Conservation (phyloP, 2,329 filamentous ascomycete species). For the Trichoderma oligosporum region DNA sequence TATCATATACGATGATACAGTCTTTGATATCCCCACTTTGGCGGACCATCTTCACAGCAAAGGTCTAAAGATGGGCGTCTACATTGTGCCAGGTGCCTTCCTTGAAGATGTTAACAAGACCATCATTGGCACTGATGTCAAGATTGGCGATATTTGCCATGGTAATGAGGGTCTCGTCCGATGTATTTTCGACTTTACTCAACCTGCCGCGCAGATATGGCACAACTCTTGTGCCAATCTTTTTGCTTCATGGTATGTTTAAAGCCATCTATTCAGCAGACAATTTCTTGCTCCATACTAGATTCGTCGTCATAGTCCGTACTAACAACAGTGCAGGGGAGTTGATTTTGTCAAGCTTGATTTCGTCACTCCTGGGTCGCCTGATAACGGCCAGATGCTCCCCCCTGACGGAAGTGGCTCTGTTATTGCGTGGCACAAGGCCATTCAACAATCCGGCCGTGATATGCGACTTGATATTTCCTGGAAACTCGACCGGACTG, state of each 20-base stretch:
- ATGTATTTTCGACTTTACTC: conserved; percentile 22
- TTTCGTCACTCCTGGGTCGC: conserved; percentile 24
- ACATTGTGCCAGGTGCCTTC: conserved; percentile 24
- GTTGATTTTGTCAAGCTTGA: conserved; percentile 25
- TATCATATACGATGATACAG: conserved; percentile 21
- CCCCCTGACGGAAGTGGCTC: conserved; percentile 21
- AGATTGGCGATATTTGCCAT: conserved; percentile 22
- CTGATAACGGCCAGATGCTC: conserved; percentile 23
- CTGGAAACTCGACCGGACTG: conserved; percentile 24
- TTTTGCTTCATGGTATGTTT: conserved; percentile 23
- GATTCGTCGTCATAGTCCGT: too few species aligned
- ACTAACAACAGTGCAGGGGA: conserved; percentile 16
- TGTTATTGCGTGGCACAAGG: conserved; percentile 23
- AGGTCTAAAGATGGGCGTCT: conserved; percentile 22
- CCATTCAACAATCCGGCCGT: conserved; percentile 21
- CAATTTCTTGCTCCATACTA: too few species aligned
- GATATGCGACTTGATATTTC: conserved; percentile 24
- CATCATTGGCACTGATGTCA: conserved; percentile 20
- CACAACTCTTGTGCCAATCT: conserved; percentile 22
- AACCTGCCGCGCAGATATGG: conserved; percentile 21
- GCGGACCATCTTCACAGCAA: conserved; percentile 23
- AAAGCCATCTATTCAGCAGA: not conserved
- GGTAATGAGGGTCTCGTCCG: conserved; percentile 23
- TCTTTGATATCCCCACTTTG: conserved; percentile 22
- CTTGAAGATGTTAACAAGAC: conserved; percentile 22